Evolutionary conservation across 2,329 filamentous ascomycete genomes (phyloP), one percentile per base, ranked within the genome.

Genomic region (Penicillium sp.): DNA sequence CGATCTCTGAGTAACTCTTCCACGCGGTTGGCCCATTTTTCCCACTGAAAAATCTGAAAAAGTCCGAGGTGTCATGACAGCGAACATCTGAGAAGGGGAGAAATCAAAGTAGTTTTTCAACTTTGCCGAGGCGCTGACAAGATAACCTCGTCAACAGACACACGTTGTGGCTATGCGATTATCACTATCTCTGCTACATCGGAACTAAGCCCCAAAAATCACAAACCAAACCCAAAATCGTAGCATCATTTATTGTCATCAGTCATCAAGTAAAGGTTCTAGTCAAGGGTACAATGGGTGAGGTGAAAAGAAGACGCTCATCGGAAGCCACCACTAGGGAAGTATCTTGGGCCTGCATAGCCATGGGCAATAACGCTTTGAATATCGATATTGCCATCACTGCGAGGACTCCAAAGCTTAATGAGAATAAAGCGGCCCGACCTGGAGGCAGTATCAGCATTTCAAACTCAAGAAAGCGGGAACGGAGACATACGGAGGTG

Each of bases 341-440:
- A 94, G 70, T 86, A 96, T 53, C 92, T 82, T 9, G 89, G 88
- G 4, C 92, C 92, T 0, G 90, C 89, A 71, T 86, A 96, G 0
- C 92, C 92, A 64, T 88, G 86, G 1, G 86, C 88, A 51, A 91
- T 81, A 22, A 96, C 86, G 41, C 87, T 90, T 69, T 96, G 88
- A 35, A 97, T 90, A 66, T 96, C 91, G 57, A 96, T 95, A 63
- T 95, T 95, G 4, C 82, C 79, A 43, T 86, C 83, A 24, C 84
- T 81, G 53, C 83, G 82, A 2, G 88, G 88, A 63, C 86, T 91
- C 89, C 90, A 96, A 69, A 96, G 83, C 76, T 96, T 96, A 57
- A 97, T 77, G 38, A 96, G 73, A 46, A 97, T 87, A 68, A 88
- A 95, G 50, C 89, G 83, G 5, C 89, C 89, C 10, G 89, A 90